Percentiles rank a stretch among this genome's conserved stretches.
These are phyloP conservation scores for Wickerhamomyces alni DNA, from an alignment of 805 yeast species.

Conservation along the genomic window DNA sequence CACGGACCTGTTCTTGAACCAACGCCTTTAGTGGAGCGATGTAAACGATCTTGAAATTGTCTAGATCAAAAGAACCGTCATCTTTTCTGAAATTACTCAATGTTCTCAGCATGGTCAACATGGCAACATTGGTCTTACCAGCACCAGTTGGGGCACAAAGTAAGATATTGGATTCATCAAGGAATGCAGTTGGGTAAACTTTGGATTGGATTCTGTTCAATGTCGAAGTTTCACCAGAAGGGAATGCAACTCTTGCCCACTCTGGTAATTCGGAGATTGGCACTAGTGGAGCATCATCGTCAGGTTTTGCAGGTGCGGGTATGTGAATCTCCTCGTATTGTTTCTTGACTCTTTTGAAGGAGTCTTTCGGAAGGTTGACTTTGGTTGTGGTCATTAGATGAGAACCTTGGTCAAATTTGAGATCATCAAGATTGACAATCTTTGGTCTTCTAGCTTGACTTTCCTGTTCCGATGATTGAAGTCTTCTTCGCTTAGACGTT, in stretches of 20 bases:
- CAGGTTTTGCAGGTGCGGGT: constrained; percentile 71
- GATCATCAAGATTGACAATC: constrained; percentile 55
- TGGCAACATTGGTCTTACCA: constrained; percentile 96
- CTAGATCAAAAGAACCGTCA: constrained; percentile 44
- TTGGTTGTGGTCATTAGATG: constrained; percentile 61
- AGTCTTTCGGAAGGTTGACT: constrained; percentile 75
- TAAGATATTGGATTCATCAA: constrained; percentile 62
- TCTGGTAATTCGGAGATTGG: constrained; percentile 60
- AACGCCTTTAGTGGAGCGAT: constrained; percentile 92
- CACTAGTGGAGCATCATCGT: constrained; percentile 38
- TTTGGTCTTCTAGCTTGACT: constrained; percentile 34
- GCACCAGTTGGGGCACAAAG: constrained; percentile 99
- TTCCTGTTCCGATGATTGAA: constrained; percentile 1
- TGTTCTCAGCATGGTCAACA: constrained; percentile 67
- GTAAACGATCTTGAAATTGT: constrained; percentile 71
- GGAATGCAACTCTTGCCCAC: constrained; percentile 80
- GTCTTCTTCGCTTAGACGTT: constrained; percentile 23
- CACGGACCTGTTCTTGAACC: constrained; percentile 91
- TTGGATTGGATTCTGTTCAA: constrained; percentile 81
- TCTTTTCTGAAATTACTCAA: constrained; percentile 45
- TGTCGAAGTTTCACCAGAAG: constrained; percentile 53
- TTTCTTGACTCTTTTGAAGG: constrained; percentile 67
- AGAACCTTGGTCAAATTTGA: constrained; percentile 68
- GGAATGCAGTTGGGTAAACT: constrained; percentile 75
- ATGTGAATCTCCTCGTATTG: constrained; percentile 84